Evolutionary conservation across 2,329 filamentous ascomycete species (phyloP).

Genomic region (Trichoderma lentiforme): DNA sequence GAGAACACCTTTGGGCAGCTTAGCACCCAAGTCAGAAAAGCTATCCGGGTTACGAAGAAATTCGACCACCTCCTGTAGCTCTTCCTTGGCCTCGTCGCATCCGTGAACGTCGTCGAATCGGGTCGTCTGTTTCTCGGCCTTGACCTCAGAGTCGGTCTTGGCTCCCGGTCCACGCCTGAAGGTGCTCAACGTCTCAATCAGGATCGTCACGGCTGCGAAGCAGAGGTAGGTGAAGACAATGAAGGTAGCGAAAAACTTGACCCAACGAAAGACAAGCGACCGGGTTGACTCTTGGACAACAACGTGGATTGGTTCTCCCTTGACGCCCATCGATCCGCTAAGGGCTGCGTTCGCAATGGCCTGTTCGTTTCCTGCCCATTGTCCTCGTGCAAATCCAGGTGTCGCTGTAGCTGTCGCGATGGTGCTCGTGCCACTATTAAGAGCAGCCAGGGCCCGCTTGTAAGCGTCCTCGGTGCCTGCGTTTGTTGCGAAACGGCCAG

Average conservation of each 20-base stretch:
- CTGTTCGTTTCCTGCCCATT: conserved; percentile 32
- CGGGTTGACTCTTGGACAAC: conserved; percentile 88
- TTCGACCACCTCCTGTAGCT: conserved; percentile 93
- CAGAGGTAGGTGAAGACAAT: conserved; percentile 74
- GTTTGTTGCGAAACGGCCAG: conserved; percentile 80
- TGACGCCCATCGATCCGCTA: conserved; percentile 56
- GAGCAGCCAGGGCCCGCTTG: conserved; percentile 60
- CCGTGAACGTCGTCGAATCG: conserved; percentile 93
- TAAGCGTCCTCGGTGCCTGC: conserved; percentile 75
- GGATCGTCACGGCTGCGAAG: conserved; percentile 73
- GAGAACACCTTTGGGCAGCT: conserved; percentile 93
- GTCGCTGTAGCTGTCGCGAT: conserved; percentile 24
- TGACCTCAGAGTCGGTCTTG: conserved; percentile 75
- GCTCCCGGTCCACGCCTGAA: conserved; percentile 72
- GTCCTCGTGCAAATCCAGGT: conserved; percentile 25
- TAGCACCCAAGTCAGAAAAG: conserved; percentile 91
- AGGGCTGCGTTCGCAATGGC: conserved; percentile 30
- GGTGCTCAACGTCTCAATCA: conserved; percentile 76
- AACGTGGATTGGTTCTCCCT: conserved; percentile 86
- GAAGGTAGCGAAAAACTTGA: conserved; percentile 81
- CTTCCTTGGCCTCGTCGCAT: conserved; percentile 97
- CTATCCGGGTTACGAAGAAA: conserved; percentile 91
- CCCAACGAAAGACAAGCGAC: conserved; percentile 80
- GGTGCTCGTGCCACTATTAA: conserved; percentile 31
- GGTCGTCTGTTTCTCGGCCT: conserved; percentile 87